phyloP scores from a whole-genome alignment of 1,284 basidiomycete species.

The Dichomitus squalens region DNA sequence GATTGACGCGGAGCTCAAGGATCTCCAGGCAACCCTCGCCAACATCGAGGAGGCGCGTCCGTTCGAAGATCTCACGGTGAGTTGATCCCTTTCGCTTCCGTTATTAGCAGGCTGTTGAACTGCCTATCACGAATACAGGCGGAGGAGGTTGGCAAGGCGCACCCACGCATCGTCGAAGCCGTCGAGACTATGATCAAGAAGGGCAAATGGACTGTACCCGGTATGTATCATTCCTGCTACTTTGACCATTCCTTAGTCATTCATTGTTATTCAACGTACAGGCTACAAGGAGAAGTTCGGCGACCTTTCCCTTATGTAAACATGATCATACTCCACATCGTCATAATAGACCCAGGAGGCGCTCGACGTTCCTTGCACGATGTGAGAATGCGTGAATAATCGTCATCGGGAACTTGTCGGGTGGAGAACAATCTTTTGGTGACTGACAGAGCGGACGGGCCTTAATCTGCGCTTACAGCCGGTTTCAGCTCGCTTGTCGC shows the following conservation, averaged over 20 bases:
- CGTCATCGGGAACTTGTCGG: too few species aligned
- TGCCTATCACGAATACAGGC: conserved; percentile 46
- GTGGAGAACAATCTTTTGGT: too few species aligned
- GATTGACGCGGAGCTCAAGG: conserved; percentile 91
- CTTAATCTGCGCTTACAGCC: too few species aligned
- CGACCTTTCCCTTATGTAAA: conserved; percentile 86
- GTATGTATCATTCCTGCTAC: conserved; percentile 40
- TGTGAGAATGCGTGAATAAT: too few species aligned
- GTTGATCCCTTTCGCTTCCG: conserved; percentile 29
- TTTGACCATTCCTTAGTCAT: background rate
- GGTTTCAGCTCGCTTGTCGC: too few species aligned
- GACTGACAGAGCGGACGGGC: too few species aligned
- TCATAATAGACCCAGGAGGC: conserved; percentile 27
- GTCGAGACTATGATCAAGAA: conserved; percentile 98
- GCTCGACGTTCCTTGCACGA: too few species aligned
- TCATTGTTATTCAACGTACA: conserved; percentile 31
- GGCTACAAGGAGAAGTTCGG: conserved; percentile 95
- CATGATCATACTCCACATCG: conserved; percentile 12
- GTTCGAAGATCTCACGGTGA: conserved; percentile 94
- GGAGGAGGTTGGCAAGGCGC: conserved; percentile 90
- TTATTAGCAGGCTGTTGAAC: background rate
- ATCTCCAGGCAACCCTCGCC: conserved; percentile 91
- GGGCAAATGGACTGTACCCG: conserved; percentile 98
- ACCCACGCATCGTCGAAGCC: conserved; percentile 90
- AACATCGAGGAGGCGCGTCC: conserved; percentile 98